phyloP scores from a whole-genome alignment of 208 protist species.

The Leishmania major region DNA sequence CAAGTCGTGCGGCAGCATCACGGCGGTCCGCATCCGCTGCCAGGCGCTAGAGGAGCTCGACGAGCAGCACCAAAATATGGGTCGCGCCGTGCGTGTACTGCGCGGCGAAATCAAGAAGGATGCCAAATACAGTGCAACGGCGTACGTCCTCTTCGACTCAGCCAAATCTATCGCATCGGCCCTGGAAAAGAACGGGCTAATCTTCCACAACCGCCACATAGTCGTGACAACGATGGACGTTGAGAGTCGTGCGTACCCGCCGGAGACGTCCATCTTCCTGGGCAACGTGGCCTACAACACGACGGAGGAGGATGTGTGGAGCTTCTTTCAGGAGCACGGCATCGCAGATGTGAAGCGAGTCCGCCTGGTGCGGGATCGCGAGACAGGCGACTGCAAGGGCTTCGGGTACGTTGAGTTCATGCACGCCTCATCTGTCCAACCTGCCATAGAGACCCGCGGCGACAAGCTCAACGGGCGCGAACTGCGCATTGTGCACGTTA shows the following conservation, averaged over 20 bases:
- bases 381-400: slow-evolving; percentile 84
- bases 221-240: slow-evolving; percentile 78
- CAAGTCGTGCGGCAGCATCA: slow-evolving; percentile 77
- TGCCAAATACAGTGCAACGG: slow-evolving; percentile 76
- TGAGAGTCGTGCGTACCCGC: slow-evolving; percentile 67
- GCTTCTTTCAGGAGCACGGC: slow-evolving; percentile 85
- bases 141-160: slow-evolving; percentile 83
- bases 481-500: slow-evolving; percentile 86
- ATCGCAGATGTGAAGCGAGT: slow-evolving; percentile 79
- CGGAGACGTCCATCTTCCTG: slow-evolving; percentile 89
- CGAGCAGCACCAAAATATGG: slow-evolving; percentile 51
- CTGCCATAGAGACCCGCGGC: slow-evolving; percentile 72
- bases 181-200: slow-evolving; percentile 63
- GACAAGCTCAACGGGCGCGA: slow-evolving; percentile 69
- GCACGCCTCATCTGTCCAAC: slow-evolving; percentile 44
- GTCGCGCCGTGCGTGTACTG: slow-evolving; percentile 83
- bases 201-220: slow-evolving; percentile 82
- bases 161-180: slow-evolving; percentile 35
- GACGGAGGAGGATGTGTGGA: slow-evolving; percentile 83
- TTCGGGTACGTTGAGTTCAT: slow-evolving; percentile 93
- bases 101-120: slow-evolving; percentile 87
- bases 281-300: slow-evolving; percentile 89
- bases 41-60: slow-evolving; percentile 65
- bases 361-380: slow-evolving; percentile 83
- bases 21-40: slow-evolving; percentile 75